Evolutionary conservation across 306 rosid species (phyloP).

Genomic region (Prunus salicina): DNA sequence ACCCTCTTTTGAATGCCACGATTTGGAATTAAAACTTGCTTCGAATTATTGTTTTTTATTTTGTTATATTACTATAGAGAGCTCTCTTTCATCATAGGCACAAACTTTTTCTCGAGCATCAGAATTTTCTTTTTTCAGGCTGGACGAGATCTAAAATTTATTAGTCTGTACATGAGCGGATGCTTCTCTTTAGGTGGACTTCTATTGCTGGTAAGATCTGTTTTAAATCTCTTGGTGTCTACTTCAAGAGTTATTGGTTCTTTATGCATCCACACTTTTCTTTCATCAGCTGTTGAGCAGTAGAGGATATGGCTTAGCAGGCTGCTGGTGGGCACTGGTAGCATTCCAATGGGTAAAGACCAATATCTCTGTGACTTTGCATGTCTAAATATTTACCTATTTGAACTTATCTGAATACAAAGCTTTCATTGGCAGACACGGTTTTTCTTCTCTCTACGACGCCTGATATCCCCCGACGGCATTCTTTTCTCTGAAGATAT

Average conservation of each 20-base stretch:
- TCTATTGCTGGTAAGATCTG: slow-evolving; percentile 45
- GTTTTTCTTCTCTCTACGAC: slow-evolving; percentile 51
- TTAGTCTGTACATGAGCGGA: slow-evolving; percentile 77
- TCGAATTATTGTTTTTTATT: neutral
- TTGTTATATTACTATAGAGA: neutral
- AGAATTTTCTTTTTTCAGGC: slow-evolving; percentile 50
- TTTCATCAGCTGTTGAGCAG: slow-evolving; percentile 53
- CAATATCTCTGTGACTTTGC: slow-evolving; percentile 10
- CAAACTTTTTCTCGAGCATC: neutral
- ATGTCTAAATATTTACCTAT: neutral
- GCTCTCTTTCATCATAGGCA: neutral
- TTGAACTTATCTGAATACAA: neutral
- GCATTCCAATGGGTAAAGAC: slow-evolving; percentile 84
- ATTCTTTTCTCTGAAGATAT: slow-evolving; percentile 48
- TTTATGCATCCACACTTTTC: slow-evolving; percentile 15
- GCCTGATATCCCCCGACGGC: slow-evolving; percentile 59
- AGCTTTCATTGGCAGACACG: slow-evolving; percentile 13
- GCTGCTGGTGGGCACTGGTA: slow-evolving; percentile 71
- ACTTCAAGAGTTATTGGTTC: slow-evolving; percentile 11
- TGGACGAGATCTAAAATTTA: slow-evolving; percentile 76
- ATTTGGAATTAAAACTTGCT: neutral
- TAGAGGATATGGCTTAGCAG: slow-evolving; percentile 66
- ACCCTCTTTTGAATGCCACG: neutral
- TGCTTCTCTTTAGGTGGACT: slow-evolving; percentile 64
- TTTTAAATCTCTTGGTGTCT: slow-evolving; percentile 17